Evolutionary conservation across 208 protist genomes (phyloP).

Genomic region (Leishmania tarentolae): DNA sequence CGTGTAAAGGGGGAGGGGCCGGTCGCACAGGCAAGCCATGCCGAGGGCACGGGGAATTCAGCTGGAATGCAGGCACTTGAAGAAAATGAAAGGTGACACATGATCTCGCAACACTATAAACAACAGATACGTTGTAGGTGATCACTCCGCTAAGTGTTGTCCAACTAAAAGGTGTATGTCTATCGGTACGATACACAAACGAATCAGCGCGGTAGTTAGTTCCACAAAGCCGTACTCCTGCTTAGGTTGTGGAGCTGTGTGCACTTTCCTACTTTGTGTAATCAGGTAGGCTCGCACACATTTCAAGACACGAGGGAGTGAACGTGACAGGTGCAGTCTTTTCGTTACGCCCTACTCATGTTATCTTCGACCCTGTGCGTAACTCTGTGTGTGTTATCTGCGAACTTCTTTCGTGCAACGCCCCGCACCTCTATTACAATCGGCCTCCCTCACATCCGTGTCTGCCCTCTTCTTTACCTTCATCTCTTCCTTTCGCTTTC

Average conservation of each 20-base stretch:
- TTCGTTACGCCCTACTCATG: not conserved
- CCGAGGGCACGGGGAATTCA: not conserved
- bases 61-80: not conserved
- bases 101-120: not conserved
- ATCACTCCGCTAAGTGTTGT: not conserved
- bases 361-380: not conserved
- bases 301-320: not conserved
- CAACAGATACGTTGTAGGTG: not conserved
- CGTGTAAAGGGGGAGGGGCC: not conserved
- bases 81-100: not conserved
- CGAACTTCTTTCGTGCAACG: not conserved
- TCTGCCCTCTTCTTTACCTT: not conserved
- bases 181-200: not conserved
- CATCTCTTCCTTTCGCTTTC: not conserved
- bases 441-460: not conserved
- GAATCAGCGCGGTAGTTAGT: not conserved
- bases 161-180: not conserved
- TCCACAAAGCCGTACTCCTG: not conserved
- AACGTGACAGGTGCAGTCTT: not conserved
- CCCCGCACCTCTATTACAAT: not conserved
- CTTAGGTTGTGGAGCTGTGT: not conserved
- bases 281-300: not conserved
- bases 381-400: not conserved
- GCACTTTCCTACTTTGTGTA: not conserved
- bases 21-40: not conserved